Percentiles rank a stretch among this genome's conserved stretches.
Conservation (phyloP, 768 basidiomycete species). For the Leccinellum albellum region DNA sequence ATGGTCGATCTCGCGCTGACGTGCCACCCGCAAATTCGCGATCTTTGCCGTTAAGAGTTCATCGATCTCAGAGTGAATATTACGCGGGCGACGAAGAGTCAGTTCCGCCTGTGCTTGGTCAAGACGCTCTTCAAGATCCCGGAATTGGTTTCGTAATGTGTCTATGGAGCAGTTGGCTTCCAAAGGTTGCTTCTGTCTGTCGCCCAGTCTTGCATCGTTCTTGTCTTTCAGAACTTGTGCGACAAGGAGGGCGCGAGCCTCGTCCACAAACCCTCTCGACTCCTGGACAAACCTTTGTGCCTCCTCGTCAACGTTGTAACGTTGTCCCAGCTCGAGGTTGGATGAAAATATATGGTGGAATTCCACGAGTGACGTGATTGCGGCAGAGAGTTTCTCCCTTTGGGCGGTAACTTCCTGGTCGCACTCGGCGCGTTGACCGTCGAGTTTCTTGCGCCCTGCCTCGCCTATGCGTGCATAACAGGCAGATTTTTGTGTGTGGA, state of each 20-base stretch:
- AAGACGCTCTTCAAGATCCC: constrained; percentile 26
- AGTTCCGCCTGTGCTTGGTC: constrained; percentile 30
- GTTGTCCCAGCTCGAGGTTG: constrained; percentile 25
- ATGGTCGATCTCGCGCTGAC: constrained; percentile 19
- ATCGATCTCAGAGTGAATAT: constrained; percentile 19
- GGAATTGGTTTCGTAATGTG: constrained; percentile 16
- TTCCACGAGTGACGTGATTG: constrained; percentile 22
- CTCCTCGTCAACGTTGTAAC: constrained; percentile 24
- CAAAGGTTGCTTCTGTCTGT: neutral
- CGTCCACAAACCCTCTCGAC: constrained; percentile 24
- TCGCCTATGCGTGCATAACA: constrained; percentile 29
- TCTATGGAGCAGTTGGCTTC: neutral
- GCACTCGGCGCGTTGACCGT: constrained; percentile 24
- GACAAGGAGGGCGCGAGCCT: constrained; percentile 26
- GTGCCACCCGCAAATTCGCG: constrained; percentile 17
- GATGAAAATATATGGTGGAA: constrained; percentile 22
- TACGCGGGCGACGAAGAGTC: constrained; percentile 21
- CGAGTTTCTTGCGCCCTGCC: constrained; percentile 28
- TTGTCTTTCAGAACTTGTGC: constrained; percentile 15
- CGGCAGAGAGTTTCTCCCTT: constrained; percentile 21
- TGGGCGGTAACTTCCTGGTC: constrained; percentile 25
- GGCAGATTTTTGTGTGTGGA: constrained; percentile 28
- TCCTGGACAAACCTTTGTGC: constrained; percentile 19
- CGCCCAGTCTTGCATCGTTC: constrained; percentile 2
- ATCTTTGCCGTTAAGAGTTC: constrained; percentile 18